Percentiles rank a stretch among this genome's conserved stretches.
phyloP scores from a whole-genome alignment of 371 early-diverging fungal species.

The Capillidium heterosporum region DNA sequence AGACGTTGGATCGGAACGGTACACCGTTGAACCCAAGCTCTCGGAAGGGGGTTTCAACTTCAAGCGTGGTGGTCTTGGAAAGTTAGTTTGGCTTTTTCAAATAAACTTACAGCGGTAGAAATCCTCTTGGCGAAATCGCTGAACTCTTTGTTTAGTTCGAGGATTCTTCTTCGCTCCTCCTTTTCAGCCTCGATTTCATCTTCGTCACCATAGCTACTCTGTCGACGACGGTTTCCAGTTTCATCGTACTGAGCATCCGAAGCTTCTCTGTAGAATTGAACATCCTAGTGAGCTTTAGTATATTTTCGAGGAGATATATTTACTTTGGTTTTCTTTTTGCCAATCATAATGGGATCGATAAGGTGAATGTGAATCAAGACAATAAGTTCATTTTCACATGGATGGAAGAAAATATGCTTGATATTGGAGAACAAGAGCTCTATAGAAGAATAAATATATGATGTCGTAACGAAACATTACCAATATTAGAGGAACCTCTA shows the following conservation, averaged over 20 bases:
- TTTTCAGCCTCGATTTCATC: constrained; percentile 92
- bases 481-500: constrained; percentile 62
- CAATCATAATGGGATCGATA: constrained; percentile 91
- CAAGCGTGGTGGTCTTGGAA: constrained; percentile 45
- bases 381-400: constrained; percentile 90
- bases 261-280: constrained; percentile 98
- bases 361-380: constrained; percentile 94
- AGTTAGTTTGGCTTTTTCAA: neutral
- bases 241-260: constrained; percentile 91
- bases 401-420: constrained; percentile 96
- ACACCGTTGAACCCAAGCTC: constrained; percentile 96
- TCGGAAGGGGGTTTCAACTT: constrained; percentile 83
- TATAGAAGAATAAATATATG: constrained; percentile 9
- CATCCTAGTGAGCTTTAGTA: constrained; percentile 32
- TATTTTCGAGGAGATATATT: neutral
- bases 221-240: constrained; percentile 87
- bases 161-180: constrained; percentile 78
- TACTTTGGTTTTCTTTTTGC: constrained; percentile 90
- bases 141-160: constrained; percentile 87
- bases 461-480: constrained; percentile 12
- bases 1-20: constrained; percentile 82
- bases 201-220: constrained; percentile 87
- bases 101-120: constrained; percentile 42
- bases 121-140: constrained; percentile 85
- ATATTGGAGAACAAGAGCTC: constrained; percentile 96